Evolutionary conservation across 78 protist genomes (phyloP), one percentile per base, ranked within the genome.

Genomic region (Dictyostelium intermedium): DNA sequence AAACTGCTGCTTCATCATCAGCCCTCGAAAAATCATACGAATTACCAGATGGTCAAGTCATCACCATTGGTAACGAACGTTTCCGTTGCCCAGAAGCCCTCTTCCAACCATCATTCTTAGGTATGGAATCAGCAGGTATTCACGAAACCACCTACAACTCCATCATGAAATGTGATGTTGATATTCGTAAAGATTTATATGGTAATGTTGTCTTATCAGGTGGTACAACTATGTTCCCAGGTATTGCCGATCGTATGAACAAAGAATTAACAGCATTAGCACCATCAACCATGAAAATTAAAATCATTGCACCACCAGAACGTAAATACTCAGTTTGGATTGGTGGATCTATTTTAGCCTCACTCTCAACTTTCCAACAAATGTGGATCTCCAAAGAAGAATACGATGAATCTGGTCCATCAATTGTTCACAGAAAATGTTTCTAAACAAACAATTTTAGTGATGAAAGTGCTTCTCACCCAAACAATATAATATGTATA

Each of bases 31-130:
- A 84, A 43, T 80, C 87, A 27, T 87, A 87, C 18, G 47, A 10
- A 87, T 41, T 82, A 85, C 85, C 98, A 56, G 94, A 98, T 37
- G 98, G 95, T 18, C 83, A 85, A 35, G 96, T 47, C 11, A 95
- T 96, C 0, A 47, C 41, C 8, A 53, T 98, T 23, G 98, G 98
- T 56, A 32, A 50, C 35, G 98, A 98, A 93, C 79, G 96, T 34
- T 98, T 96, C 95, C 92, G 97, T 37, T 92, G 96, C 83, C 87
- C 98, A 10, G 99, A 98, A 83, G 98, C 95, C 1, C 92, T 98
- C 20, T 98, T 97, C 93, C 92, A 93, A 85, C 99, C 99, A 11
- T 50, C 96, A n/a, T 23, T 97, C 81, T 37, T 98, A 37, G 98
- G 98, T 69, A 32, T 91, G 63, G 97, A 96, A 50, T 53, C 78